A percentile compares a stretch with the other conserved stretches of the same genome.
Evolutionary conservation across 305 asterid species (phyloP).

Genomic region (Caryopteris hybrid): DNA sequence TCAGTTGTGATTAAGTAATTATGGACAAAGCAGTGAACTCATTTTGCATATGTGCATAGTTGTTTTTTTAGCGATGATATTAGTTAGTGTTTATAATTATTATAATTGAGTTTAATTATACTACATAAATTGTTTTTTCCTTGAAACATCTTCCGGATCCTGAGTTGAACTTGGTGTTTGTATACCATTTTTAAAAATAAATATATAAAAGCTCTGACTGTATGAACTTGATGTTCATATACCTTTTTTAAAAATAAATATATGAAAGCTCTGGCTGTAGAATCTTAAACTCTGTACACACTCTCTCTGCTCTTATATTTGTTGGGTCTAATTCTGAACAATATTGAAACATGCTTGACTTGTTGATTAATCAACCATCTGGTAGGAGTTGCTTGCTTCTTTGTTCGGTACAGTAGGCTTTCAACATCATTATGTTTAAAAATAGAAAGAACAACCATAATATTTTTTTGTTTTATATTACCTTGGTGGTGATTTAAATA

Average conservation of each 20-base stretch:
- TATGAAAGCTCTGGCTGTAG: background rate
- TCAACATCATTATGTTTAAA: background rate
- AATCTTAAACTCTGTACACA: background rate
- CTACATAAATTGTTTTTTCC: background rate
- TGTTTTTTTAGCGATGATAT: background rate
- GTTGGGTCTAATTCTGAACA: background rate
- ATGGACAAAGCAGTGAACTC: too few relatives aligned
- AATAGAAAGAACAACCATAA: background rate
- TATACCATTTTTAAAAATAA: too few relatives aligned
- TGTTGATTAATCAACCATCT: background rate
- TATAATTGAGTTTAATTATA: background rate
- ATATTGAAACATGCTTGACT: background rate
- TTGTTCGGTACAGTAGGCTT: background rate
- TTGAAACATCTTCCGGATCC: background rate
- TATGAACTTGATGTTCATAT: too few relatives aligned
- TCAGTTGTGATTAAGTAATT: background rate
- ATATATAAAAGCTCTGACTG: too few relatives aligned
- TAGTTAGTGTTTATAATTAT: background rate
- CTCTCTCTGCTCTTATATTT: background rate
- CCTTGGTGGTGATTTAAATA: background rate
- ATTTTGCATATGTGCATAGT: too few relatives aligned
- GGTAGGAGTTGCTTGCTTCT: background rate
- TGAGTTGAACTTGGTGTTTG: background rate
- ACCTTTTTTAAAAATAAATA: too few relatives aligned
- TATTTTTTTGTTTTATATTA: slow-evolving; percentile 7